Evolutionary conservation across 257 asterid genomes (phyloP).

Genomic region (Phtheirospermum japonicum): DNA sequence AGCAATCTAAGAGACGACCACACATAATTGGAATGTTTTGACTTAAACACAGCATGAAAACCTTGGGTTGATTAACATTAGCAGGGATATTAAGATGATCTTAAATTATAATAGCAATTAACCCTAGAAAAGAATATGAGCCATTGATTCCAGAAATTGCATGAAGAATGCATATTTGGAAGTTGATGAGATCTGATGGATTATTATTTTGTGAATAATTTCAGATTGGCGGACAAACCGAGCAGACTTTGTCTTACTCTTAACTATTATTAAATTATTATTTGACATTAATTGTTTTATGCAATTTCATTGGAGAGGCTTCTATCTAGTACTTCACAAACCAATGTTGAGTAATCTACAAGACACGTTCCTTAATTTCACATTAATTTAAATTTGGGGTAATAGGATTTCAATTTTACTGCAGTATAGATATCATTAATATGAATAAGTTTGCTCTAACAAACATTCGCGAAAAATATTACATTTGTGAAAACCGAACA

Average conservation of each 20-base stretch:
- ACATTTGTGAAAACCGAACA: not conserved
- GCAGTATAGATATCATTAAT: not conserved
- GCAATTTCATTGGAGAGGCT: not conserved
- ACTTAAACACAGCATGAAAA: not conserved
- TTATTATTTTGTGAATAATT: not conserved
- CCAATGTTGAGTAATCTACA: not conserved
- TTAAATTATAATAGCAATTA: not conserved
- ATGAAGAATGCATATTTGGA: not conserved
- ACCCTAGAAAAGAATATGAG: not conserved
- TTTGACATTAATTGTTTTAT: not conserved
- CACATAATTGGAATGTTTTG: slow-evolving; percentile 1
- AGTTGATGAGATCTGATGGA: not conserved
- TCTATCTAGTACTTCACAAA: not conserved
- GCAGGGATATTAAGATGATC: not conserved
- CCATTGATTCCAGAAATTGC: not conserved
- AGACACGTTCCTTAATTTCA: not conserved
- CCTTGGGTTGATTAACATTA: not conserved
- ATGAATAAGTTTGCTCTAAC: slow-evolving; percentile 1
- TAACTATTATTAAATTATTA: not conserved
- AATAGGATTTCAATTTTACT: not conserved
- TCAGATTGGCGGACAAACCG: no score
- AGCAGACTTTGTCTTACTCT: not conserved
- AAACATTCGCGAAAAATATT: not conserved
- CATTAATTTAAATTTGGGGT: not conserved
- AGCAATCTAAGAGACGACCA: slow-evolving; percentile 10